These are phyloP conservation scores for Pyricularia pennisetigena DNA, from an alignment of 2,329 filamentous ascomycete genomes.

Conservation along the genomic window DNA sequence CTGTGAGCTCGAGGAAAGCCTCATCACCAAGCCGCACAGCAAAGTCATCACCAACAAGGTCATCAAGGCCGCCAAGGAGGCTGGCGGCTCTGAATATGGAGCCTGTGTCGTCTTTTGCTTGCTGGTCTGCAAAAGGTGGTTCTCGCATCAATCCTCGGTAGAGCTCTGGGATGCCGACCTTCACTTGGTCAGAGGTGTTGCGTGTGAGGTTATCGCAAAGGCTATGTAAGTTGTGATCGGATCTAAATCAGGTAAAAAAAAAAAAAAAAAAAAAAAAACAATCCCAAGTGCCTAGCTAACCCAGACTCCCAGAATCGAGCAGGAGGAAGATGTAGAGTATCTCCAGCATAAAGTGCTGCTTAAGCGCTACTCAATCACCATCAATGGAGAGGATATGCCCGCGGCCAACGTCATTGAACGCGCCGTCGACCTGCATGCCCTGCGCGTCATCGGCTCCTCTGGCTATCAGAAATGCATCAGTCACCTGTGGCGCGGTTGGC, in stretches of 20 bases:
- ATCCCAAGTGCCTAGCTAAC: no score
- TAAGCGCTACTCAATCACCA: slow-evolving; percentile 75
- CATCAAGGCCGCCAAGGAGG: slow-evolving; percentile 68
- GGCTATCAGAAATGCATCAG: slow-evolving; percentile 94
- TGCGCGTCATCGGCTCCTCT: slow-evolving; percentile 79
- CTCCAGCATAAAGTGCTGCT: slow-evolving; percentile 75
- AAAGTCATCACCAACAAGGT: slow-evolving; percentile 75
- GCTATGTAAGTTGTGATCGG: slow-evolving; percentile 34
- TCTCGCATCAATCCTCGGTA: slow-evolving; percentile 63
- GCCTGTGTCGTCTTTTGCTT: slow-evolving; percentile 80
- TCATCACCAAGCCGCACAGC: slow-evolving; percentile 73
- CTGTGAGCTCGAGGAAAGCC: slow-evolving; percentile 72
- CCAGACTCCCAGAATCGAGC: slow-evolving; percentile 62
- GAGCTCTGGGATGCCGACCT: slow-evolving; percentile 93
- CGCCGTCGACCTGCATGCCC: slow-evolving; percentile 83
- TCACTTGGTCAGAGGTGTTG: slow-evolving; percentile 66
- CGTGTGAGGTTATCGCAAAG: slow-evolving; percentile 91
- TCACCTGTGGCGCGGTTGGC: slow-evolving; percentile 91
- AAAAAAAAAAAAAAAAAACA: no score
- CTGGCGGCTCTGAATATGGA: slow-evolving; percentile 63
- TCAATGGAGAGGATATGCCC: slow-evolving; percentile 59
- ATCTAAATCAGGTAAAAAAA: neutral
- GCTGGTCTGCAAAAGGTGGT: slow-evolving; percentile 63
- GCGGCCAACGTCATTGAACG: slow-evolving; percentile 88
- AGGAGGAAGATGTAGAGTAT: slow-evolving; percentile 68